A percentile compares a stretch with the other conserved stretches of the same genome.
Evolutionary conservation across 768 basidiomycete species (phyloP).

Genomic region (Xerocomellus amylosporus): DNA sequence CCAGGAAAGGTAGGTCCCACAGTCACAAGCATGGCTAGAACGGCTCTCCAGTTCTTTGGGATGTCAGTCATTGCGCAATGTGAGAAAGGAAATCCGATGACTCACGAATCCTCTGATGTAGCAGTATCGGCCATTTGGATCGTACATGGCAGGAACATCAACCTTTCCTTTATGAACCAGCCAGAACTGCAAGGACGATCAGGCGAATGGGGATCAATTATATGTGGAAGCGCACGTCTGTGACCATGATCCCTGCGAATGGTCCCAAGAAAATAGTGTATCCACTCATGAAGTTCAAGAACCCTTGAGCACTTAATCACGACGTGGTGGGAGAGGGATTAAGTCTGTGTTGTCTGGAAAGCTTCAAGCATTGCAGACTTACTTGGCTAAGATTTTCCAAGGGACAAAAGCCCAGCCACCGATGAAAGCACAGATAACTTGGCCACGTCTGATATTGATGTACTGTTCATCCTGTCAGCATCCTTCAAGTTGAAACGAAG

Average conservation of each 20-base stretch:
- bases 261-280: conserved; percentile 88
- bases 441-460: conserved; percentile 30
- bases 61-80: not conserved
- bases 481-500: not conserved
- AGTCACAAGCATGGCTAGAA: conserved; percentile 63
- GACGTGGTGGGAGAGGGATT: no score
- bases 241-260: conserved; percentile 72
- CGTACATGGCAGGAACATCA: conserved; percentile 83
- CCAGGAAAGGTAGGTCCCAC: conserved; percentile 77
- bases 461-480: conserved; percentile 22
- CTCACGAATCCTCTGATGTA: conserved; percentile 73
- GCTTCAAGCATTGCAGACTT: not conserved
- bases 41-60: conserved; percentile 77
- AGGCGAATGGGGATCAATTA: not conserved
- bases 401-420: conserved; percentile 81
- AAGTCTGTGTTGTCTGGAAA: not conserved
- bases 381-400: conserved; percentile 73
- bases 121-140: conserved; percentile 73
- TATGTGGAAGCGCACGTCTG: conserved; percentile 42
- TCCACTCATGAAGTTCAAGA: conserved; percentile 77
- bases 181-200: conserved; percentile 56
- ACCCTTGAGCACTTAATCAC: conserved; percentile 51
- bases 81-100: conserved; percentile 10
- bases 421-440: conserved; percentile 28
- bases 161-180: conserved; percentile 67